Percentiles rank a stretch among this genome's conserved stretches.
Evolutionary conservation across 2,329 filamentous ascomycete species (phyloP).

Genomic region (Atkinsonella texensis): DNA sequence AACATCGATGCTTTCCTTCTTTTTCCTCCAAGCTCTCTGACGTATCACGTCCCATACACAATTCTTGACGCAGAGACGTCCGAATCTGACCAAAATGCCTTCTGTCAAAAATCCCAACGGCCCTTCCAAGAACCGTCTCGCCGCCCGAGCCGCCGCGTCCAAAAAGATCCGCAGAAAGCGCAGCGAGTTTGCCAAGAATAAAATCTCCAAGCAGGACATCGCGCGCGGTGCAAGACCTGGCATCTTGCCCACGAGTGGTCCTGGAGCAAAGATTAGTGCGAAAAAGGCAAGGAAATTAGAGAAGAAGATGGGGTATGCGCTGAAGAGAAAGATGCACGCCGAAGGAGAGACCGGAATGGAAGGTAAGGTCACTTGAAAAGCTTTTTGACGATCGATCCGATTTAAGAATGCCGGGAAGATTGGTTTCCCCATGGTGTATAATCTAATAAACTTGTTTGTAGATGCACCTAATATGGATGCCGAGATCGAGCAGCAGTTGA

Average conservation of each 20-base stretch:
- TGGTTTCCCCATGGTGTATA: background rate
- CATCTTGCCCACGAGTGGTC: conserved; percentile 43
- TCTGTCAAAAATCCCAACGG: conserved; percentile 48
- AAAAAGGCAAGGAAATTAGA: conserved; percentile 47
- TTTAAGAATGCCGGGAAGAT: no score
- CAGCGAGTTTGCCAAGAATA: conserved; percentile 24
- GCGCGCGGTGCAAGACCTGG: conserved; percentile 39
- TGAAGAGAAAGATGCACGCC: conserved; percentile 39
- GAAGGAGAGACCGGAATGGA: conserved; percentile 39
- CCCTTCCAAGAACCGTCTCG: conserved; percentile 40
- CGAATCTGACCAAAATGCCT: conserved; percentile 26
- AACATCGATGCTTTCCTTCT: background rate
- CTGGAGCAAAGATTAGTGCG: conserved; percentile 34
- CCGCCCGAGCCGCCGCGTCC: conserved; percentile 31
- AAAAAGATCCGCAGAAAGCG: conserved; percentile 32
- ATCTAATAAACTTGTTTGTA: conserved; percentile 1
- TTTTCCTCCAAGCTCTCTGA: background rate
- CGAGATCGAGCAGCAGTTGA: conserved; percentile 4
- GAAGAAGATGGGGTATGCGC: conserved; percentile 37
- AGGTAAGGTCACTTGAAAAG: conserved; percentile 18
- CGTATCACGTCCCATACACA: background rate
- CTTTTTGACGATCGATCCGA: background rate
- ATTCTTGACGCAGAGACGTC: background rate
- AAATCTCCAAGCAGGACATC: conserved; percentile 29
- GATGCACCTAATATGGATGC: conserved; percentile 10